phyloP scores from a whole-genome alignment of 2,329 filamentous ascomycete species.

The Calonectria henricotiae region DNA sequence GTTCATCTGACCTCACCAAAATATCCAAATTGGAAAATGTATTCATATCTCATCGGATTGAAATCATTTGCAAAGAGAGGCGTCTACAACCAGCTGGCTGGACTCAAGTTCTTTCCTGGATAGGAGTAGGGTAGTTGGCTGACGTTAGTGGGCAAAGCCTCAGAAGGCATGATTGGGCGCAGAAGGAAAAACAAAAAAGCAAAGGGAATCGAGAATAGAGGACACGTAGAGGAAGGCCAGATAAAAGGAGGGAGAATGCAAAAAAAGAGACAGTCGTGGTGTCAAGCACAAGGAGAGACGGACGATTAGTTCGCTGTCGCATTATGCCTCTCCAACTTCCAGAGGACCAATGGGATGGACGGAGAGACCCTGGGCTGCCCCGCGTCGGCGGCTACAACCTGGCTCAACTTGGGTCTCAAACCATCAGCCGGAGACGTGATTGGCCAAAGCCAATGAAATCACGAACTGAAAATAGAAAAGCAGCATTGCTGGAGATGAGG shows the following conservation, averaged over 20 bases:
- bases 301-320: constrained; percentile 1
- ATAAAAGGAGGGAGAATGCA: neutral
- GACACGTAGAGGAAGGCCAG: neutral
- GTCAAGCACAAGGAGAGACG: neutral
- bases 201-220: neutral
- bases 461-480: constrained; percentile 15
- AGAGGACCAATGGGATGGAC: constrained; percentile 25
- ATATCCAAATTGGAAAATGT: too few relatives aligned
- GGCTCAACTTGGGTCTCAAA: constrained; percentile 8
- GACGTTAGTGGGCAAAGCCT: neutral
- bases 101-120: too few relatives aligned
- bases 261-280: constrained; percentile 13
- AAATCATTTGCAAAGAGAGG: too few relatives aligned
- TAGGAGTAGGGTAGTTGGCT: neutral
- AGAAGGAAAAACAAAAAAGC: neutral
- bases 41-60: too few relatives aligned
- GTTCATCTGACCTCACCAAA: too few relatives aligned
- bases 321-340: constrained; percentile 21
- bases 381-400: constrained; percentile 36
- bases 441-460: constrained; percentile 4
- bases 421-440: constrained; percentile 6
- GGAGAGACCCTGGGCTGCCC: constrained; percentile 21
- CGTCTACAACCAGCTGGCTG: too few relatives aligned
- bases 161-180: neutral
- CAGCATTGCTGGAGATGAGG: constrained; percentile 10